Conservation (phyloP, 176 grass and related monocot species). For the Puya raimondii region DNA sequence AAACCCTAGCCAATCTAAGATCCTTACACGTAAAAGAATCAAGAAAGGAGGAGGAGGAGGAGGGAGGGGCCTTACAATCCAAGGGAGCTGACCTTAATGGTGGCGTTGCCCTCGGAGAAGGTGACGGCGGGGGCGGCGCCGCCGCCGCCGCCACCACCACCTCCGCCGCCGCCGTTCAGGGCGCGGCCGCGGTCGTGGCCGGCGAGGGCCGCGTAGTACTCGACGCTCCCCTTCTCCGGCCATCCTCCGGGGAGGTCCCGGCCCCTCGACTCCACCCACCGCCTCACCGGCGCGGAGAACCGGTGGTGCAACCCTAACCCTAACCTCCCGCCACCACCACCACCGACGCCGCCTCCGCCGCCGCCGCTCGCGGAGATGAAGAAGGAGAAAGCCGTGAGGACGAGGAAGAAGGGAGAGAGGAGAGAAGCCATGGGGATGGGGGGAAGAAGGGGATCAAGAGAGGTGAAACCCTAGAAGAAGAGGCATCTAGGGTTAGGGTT, state of each 20-base stretch:
- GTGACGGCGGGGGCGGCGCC: conserved; percentile 21
- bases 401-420: conserved; percentile 12
- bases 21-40: neutral
- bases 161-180: neutral
- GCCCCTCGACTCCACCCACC: conserved; percentile 31
- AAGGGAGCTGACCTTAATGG: conserved; percentile 50
- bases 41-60: neutral
- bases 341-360: neutral
- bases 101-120: conserved; percentile 67
- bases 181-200: conserved; percentile 42
- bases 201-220: conserved; percentile 46
- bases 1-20: neutral
- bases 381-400: conserved; percentile 1
- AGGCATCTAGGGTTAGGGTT: neutral
- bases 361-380: neutral
- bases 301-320: conserved; percentile 53
- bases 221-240: conserved; percentile 24
- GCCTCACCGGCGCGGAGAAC: conserved; percentile 41
- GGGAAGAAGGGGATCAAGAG: neutral
- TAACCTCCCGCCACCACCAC: neutral
- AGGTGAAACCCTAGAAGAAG: neutral
- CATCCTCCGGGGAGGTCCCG: conserved; percentile 28
- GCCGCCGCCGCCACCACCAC: neutral
- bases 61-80: conserved; percentile 47
- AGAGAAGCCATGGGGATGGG: conserved; percentile 14